These are phyloP conservation scores for Citrus mangshanensis DNA, from an alignment of 345 rosid genomes.

Conservation along the genomic window DNA sequence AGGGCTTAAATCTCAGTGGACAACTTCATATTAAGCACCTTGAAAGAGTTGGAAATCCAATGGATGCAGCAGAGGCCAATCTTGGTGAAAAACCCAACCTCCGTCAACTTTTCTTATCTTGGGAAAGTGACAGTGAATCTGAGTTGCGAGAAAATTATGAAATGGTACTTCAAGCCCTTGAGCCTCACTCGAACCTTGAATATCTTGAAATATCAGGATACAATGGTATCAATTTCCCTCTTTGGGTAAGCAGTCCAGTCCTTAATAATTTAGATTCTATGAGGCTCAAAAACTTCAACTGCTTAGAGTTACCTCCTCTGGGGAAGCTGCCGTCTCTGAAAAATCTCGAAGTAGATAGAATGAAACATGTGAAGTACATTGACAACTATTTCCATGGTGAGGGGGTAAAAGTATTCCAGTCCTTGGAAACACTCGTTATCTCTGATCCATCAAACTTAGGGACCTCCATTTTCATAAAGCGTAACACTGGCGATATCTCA, in stretches of 20 bases:
- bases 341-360: fast-evolving
- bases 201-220: background rate
- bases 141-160: background rate
- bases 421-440: background rate
- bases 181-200: background rate
- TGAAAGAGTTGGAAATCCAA: background rate
- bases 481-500: no score
- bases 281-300: background rate
- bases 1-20: background rate
- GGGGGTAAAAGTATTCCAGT: background rate
- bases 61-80: background rate
- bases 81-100: background rate
- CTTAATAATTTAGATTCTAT: background rate
- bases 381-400: background rate
- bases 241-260: background rate
- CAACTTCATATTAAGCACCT: background rate
- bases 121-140: background rate
- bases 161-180: background rate
- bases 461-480: no score
- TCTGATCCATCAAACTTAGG: no score
- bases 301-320: background rate
- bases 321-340: background rate
- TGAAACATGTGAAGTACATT: background rate
- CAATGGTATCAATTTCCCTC: background rate
- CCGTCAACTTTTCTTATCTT: background rate